A percentile compares a stretch with the other conserved stretches of the same genome.
phyloP scores from a whole-genome alignment of 208 protist genomes.

The Leishmania major region DNA sequence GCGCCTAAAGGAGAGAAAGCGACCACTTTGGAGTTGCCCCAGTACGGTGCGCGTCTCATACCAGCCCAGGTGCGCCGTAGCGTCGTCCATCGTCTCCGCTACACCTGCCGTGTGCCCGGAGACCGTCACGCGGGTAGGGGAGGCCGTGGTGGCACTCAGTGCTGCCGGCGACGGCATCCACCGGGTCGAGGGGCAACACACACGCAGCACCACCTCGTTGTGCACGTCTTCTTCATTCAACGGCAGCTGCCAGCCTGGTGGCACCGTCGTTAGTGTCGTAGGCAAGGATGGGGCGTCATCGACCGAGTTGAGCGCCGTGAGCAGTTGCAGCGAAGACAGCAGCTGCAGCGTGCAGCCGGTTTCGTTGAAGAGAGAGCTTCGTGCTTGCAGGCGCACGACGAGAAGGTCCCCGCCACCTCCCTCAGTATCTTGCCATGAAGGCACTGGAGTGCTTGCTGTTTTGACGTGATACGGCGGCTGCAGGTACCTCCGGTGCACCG shows the following conservation, averaged over 20 bases:
- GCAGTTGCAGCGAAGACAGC: background rate
- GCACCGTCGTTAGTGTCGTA: conserved; percentile 4
- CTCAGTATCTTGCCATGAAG: background rate
- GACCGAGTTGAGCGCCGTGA: background rate
- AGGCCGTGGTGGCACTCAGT: background rate
- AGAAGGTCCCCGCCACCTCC: conserved; percentile 38
- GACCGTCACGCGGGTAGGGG: background rate
- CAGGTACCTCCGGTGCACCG: background rate
- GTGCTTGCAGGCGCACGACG: conserved; percentile 60
- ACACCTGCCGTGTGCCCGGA: background rate
- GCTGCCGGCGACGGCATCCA: conserved; percentile 12
- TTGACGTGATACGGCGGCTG: background rate
- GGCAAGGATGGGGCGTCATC: background rate
- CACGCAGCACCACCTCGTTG: conserved; percentile 25
- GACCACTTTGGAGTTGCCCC: conserved; percentile 32
- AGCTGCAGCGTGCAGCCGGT: conserved; percentile 49
- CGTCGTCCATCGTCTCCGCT: background rate
- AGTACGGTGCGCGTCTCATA: conserved; percentile 33
- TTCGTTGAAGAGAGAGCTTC: conserved; percentile 48
- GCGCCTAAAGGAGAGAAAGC: conserved; percentile 24
- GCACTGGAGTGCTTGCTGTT: background rate
- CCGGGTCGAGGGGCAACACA: conserved; percentile 26
- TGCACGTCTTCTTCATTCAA: conserved; percentile 24
- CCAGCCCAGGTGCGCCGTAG: conserved; percentile 9
- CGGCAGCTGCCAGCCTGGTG: conserved; percentile 34